A percentile compares a stretch with the other conserved stretches of the same genome.
These are phyloP conservation scores for Cairneyella variabilis DNA, from an alignment of 495 filamentous ascomycete genomes.

Conservation along the genomic window DNA sequence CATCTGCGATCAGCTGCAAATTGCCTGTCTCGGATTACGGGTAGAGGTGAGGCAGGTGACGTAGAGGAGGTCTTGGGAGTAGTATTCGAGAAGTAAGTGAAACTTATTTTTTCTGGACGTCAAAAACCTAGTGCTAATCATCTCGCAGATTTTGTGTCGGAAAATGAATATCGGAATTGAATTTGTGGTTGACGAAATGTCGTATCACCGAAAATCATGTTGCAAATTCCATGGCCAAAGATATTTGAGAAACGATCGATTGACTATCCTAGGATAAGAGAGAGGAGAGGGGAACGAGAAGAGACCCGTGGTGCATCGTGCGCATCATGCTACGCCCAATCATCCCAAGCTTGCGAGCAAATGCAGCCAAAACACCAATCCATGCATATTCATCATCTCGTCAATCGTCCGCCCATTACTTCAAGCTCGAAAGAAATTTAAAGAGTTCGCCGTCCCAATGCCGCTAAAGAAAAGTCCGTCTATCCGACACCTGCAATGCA, in stretches of 20 bases:
- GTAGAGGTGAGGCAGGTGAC: constrained; percentile 80
- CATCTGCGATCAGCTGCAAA: constrained; percentile 78
- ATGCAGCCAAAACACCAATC: not conserved
- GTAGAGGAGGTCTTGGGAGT: constrained; percentile 96
- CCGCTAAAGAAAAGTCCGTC: constrained; percentile 4
- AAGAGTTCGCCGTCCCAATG: constrained; percentile 12
- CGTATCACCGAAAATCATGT: no score
- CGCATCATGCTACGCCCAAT: no score
- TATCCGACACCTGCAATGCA: constrained; percentile 4
- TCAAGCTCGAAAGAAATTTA: no score
- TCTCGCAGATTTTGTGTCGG: constrained; percentile 66
- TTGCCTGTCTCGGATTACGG: constrained; percentile 79
- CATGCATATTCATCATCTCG: no score
- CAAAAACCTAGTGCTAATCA: not conserved
- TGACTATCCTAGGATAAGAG: not conserved
- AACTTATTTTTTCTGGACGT: constrained; percentile 22
- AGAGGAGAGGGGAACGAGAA: not conserved
- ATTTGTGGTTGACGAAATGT: no score
- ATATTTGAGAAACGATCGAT: not conserved
- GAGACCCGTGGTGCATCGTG: no score
- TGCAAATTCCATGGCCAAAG: not conserved
- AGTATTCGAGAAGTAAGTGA: constrained; percentile 95
- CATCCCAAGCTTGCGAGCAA: no score
- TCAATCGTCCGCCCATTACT: no score
- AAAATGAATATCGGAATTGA: no score